Conservation (phyloP, 805 yeast species). For the Saccharomycopsis fermentans region DNA sequence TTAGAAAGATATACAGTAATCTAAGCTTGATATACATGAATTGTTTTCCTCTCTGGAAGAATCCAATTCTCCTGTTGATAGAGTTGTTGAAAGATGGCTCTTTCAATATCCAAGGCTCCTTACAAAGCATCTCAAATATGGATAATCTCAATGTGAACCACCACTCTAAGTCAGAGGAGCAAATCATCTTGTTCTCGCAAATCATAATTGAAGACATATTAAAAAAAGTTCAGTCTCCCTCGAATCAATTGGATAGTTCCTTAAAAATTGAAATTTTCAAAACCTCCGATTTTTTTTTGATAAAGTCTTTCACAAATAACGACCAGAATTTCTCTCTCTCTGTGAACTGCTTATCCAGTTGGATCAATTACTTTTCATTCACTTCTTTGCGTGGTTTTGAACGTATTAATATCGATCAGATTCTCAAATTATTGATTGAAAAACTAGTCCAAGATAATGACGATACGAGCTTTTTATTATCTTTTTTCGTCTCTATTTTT, state of each 20-base stretch:
- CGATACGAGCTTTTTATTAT: background rate
- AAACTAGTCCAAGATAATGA: background rate
- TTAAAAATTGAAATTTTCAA: conserved; percentile 30
- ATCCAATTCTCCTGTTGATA: conserved; percentile 29
- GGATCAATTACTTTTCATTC: background rate
- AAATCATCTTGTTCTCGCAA: conserved; percentile 29
- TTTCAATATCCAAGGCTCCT: conserved; percentile 14
- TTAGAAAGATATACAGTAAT: conserved; percentile 49
- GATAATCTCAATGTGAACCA: background rate
- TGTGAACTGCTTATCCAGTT: background rate
- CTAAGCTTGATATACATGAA: conserved; percentile 38
- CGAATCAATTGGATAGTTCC: conserved; percentile 27
- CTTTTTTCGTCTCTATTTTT: background rate
- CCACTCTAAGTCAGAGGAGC: background rate
- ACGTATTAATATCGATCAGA: background rate
- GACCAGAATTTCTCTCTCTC: background rate
- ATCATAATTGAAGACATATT: conserved; percentile 43
- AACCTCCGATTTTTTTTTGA: conserved; percentile 21
- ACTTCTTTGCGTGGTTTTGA: background rate
- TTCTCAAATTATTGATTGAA: background rate
- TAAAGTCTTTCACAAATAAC: conserved; percentile 16
- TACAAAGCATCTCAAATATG: background rate
- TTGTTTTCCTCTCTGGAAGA: conserved; percentile 29
- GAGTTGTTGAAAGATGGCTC: background rate
- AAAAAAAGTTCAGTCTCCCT: conserved; percentile 21